Base-by-base conservation (phyloP, 1,284 basidiomycete species). In the Rhodotorula sp. region DNA sequence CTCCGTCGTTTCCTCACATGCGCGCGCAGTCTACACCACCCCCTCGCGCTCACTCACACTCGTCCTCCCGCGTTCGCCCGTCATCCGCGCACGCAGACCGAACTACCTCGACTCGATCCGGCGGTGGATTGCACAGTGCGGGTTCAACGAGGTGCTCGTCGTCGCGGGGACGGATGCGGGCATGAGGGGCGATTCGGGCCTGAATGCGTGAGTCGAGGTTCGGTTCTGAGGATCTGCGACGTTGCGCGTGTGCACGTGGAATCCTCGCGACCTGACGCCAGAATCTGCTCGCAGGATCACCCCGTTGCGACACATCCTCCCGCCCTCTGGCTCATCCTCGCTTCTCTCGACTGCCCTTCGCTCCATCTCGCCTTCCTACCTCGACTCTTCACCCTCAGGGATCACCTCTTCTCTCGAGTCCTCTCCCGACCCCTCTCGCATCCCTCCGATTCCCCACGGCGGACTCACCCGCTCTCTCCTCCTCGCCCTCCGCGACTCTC, bases 341-440 rank as follows among this genome's bases (percentile, higher is more conserved):
- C 77, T 16, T 82, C 83, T 47, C 48, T 65, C 52, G 58, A 81
- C 80, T 67, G 22, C 85, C 85, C 20, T 80, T 81, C 37, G 83
- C 81, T 55, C 81, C 83, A n/a, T 83, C 85, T 57, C 84, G 83
- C 26, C 87, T 0, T 79, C 85, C 22, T 88, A 63, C 65, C 80
- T 81, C 82, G 54, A 81, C 83, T 22, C 83, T 85, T 53, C 83
- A 84, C 24, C 80, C 83, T 46, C 59, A 78, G 77, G 20, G 82
- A 83, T 44, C 52, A 70, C 54, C 57, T 31, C 57, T 8, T 81
- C 80, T 67, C 24, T 85, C 85, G 20, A 80, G 59, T 81, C 79
- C 68, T 20, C 86, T 85, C 8, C 80, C 81, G 30, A 83, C 81
- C 51, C 81, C 83, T 16, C 83, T 85, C 48, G 83, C 83, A n/a